Conservation (phyloP, 305 asterid genomes). For the Solanum chacoense region DNA sequence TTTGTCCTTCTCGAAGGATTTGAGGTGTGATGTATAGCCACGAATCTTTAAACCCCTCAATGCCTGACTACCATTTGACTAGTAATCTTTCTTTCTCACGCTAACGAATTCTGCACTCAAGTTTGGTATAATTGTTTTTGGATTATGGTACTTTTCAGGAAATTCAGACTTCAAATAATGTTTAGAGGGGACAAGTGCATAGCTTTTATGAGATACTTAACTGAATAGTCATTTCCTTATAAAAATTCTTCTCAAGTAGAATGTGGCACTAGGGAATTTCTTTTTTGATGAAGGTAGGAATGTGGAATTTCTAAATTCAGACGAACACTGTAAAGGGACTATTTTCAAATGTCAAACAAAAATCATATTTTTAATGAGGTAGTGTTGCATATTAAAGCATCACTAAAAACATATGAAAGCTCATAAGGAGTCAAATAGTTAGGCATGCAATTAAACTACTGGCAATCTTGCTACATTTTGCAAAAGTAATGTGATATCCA, state of each 20-base stretch:
- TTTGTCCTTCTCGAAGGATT: background rate
- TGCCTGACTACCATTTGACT: background rate
- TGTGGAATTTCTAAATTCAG: background rate
- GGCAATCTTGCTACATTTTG: background rate
- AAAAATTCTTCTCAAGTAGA: background rate
- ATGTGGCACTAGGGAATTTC: background rate
- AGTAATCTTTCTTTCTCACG: background rate
- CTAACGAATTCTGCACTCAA: background rate
- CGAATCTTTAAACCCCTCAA: background rate
- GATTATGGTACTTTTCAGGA: background rate
- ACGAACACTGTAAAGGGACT: background rate
- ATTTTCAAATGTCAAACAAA: background rate
- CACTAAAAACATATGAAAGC: background rate
- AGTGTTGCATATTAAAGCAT: background rate
- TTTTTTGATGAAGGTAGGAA: background rate
- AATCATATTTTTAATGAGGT: background rate
- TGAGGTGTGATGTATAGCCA: background rate
- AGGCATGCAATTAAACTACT: background rate
- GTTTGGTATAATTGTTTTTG: background rate
- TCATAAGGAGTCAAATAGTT: background rate
- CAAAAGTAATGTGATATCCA: background rate
- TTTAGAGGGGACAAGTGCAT: background rate
- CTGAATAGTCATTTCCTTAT: background rate
- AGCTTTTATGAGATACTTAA: background rate
- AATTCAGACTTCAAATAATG: background rate